Percentiles rank a stretch among this genome's conserved stretches.
Evolutionary conservation across 495 filamentous ascomycete species (phyloP).

Genomic region (Annulohypoxylon bovei): DNA sequence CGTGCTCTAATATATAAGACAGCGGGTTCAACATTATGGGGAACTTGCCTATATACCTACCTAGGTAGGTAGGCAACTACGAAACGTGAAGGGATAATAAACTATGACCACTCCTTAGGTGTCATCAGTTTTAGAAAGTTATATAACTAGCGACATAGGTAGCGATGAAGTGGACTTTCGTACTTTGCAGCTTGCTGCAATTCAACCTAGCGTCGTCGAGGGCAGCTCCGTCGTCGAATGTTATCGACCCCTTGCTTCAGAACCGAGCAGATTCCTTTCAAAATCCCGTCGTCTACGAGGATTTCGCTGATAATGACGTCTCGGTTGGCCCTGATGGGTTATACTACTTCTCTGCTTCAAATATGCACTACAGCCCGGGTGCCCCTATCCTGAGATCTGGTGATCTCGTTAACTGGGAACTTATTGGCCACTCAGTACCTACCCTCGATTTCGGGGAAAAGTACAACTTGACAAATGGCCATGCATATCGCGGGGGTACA

Average conservation of each 20-base stretch:
- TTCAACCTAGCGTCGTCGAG: conserved; percentile 1
- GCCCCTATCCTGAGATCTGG: conserved; percentile 66
- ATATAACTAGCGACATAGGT: not conserved
- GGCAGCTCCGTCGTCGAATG: not conserved
- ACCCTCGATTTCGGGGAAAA: conserved; percentile 56
- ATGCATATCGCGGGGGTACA: conserved; percentile 63
- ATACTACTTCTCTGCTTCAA: conserved; percentile 65
- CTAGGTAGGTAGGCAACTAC: not conserved
- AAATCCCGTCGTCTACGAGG: conserved; percentile 45
- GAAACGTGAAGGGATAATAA: not conserved
- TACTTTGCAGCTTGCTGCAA: not conserved
- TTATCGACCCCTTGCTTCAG: not conserved
- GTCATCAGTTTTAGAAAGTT: not conserved
- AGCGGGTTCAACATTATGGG: not conserved
- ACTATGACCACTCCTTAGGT: not conserved
- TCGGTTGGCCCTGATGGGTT: conserved; percentile 40
- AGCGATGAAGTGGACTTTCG: not conserved
- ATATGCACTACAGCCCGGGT: conserved; percentile 67
- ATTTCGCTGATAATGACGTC: conserved; percentile 47
- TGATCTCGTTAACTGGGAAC: conserved; percentile 68
- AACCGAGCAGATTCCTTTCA: conserved; percentile 31
- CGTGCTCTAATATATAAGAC: not conserved
- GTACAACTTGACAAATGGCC: conserved; percentile 58
- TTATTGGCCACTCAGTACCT: conserved; percentile 64
- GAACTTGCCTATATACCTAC: not conserved